A percentile compares a stretch with the other conserved stretches of the same genome.
Conservation (phyloP, 306 rosid species). For the Mimosa pudica region DNA sequence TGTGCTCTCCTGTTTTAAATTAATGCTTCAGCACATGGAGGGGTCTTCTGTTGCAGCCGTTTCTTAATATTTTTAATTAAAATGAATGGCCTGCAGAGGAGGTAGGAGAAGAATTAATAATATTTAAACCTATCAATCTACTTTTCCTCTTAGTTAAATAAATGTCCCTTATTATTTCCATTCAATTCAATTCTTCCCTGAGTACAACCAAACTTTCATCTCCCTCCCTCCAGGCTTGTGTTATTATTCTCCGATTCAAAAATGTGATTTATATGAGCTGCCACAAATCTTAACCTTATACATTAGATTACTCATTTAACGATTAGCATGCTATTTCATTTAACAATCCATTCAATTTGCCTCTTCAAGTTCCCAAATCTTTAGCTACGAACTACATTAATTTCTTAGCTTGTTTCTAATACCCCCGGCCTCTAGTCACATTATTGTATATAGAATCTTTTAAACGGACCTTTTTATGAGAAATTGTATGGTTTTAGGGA, state of each 20-base stretch:
- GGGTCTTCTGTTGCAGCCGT: constrained; percentile 55
- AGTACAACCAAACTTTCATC: constrained; percentile 26
- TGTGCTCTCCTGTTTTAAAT: constrained; percentile 46
- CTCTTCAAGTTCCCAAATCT: background rate
- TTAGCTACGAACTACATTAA: background rate
- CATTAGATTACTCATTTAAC: background rate
- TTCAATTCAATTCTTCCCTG: constrained; percentile 23
- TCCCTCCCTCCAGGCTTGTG: background rate
- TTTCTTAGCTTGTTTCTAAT: background rate
- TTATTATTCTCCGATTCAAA: constrained; percentile 24
- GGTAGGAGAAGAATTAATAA: constrained; percentile 41
- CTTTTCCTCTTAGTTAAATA: constrained; percentile 34
- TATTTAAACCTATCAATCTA: constrained; percentile 54
- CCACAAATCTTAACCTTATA: background rate
- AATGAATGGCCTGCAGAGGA: constrained; percentile 55
- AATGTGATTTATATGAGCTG: background rate
- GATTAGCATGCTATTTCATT: constrained; percentile 4
- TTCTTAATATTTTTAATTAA: constrained; percentile 37
- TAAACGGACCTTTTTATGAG: no score
- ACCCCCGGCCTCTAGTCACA: no score
- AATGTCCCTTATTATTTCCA: constrained; percentile 5
- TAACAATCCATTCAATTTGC: background rate
- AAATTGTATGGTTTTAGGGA: no score
- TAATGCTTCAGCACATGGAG: constrained; percentile 73
- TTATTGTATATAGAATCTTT: no score